Evolutionary conservation across 2,329 filamentous ascomycete genomes (phyloP).

Genomic region (Aspergillus fumigatus): DNA sequence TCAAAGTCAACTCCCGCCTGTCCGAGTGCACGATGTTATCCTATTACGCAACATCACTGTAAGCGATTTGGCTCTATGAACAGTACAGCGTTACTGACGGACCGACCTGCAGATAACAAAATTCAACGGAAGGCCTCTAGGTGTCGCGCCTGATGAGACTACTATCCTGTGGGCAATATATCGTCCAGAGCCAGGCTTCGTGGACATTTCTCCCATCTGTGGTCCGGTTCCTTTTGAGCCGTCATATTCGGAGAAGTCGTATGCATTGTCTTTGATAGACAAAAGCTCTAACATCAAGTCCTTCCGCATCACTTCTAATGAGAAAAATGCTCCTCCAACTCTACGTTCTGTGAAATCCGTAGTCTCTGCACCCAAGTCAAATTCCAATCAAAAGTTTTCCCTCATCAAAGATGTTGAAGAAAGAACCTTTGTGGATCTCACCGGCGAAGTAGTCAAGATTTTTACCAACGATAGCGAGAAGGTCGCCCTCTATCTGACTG

Average conservation of each 20-base stretch:
- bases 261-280: slow-evolving; percentile 27
- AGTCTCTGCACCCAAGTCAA: slow-evolving; percentile 1
- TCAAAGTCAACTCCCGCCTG: slow-evolving; percentile 39
- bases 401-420: slow-evolving; percentile 60
- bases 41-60: slow-evolving; percentile 58
- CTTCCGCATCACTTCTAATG: slow-evolving; percentile 8
- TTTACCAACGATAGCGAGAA: slow-evolving; percentile 43
- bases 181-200: slow-evolving; percentile 21
- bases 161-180: slow-evolving; percentile 34
- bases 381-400: slow-evolving; percentile 41
- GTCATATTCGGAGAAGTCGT: slow-evolving; percentile 25
- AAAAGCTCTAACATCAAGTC: slow-evolving; percentile 1
- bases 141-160: slow-evolving; percentile 24
- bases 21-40: slow-evolving; percentile 58
- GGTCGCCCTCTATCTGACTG: slow-evolving; percentile 68
- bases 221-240: slow-evolving; percentile 26
- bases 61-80: slow-evolving; percentile 23
- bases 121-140: slow-evolving; percentile 19
- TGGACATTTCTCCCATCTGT: slow-evolving; percentile 17
- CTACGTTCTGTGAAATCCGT: slow-evolving; percentile 8
- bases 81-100: slow-evolving; percentile 3
- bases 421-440: slow-evolving; percentile 60
- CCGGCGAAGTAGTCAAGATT: slow-evolving; percentile 65
- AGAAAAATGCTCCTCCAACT: not conserved
- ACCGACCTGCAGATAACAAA: slow-evolving; percentile 13